Base-by-base conservation (phyloP, 2,329 filamentous ascomycete species). In the Immersiporthe knoxdaviesiana region DNA sequence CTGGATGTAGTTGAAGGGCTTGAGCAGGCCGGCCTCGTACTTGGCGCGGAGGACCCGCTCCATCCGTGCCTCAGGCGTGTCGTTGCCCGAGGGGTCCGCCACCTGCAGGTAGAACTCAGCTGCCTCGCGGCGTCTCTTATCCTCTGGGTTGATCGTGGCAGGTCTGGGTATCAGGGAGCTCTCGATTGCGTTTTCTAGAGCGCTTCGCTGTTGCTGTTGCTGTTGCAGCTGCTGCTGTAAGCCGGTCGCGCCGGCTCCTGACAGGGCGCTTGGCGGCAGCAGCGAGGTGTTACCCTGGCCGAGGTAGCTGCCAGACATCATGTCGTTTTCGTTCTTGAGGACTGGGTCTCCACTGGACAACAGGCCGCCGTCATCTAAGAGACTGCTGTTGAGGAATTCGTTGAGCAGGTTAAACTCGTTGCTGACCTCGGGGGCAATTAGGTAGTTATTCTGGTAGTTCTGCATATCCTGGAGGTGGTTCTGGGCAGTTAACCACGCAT, bases 1-100 rank as follows among this genome's bases (percentile, higher is more conserved):
- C 76, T 97, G 97, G 74, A 98, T 93, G 79, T 99, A 99, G 82
- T 98, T 98, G 85, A 99, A 99, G 1, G 96, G 96, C 77, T 94
- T 96, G 69, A 99, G 84, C 76, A 99, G 85, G 1, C 96, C 96
- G 0, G 96, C 96, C 74, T 98, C 94, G 80, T 97, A 97, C 80
- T 99, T 99, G 72, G 96, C 96, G 78, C 92, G 92, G 68, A 99
- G 88, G 8, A 99, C 88, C 74, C 96, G 93, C 76, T 95, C 92
- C 92, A 99, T 97, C 70, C 96, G 91, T 79, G 97, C 93, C 79
- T 97, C 94, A 16, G 96, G 94, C 30, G 91, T 92, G 74, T 93
- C 87, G 74, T 88, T 88, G 65, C 95, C 95, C 7, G 93, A 93
- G 2, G 96, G 96, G 78, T 99, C 96, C 63, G 96, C 96, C 18